A percentile compares a stretch with the other conserved stretches of the same genome.
Conservation (phyloP, 495 filamentous ascomycete species). For the Talaromyces ruber region DNA sequence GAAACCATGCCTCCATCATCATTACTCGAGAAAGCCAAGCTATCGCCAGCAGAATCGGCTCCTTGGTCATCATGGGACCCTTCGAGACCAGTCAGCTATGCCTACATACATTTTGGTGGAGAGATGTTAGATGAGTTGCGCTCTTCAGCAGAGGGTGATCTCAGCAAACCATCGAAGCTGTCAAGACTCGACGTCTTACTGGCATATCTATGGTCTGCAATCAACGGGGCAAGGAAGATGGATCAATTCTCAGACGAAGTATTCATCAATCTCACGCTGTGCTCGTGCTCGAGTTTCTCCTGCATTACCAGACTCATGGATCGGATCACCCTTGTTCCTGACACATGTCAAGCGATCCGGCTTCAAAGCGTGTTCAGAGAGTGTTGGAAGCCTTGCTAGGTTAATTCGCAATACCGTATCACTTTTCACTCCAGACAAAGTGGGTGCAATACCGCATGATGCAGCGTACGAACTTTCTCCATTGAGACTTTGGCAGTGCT, state of each 20-base stretch:
- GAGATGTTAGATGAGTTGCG: not conserved
- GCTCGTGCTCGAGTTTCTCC: not conserved
- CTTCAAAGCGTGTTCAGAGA: not conserved
- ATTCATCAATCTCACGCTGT: not conserved
- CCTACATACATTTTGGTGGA: not conserved
- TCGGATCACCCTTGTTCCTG: not conserved
- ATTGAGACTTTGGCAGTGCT: conserved; percentile 4
- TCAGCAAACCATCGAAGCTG: not conserved
- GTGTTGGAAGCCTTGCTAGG: not conserved
- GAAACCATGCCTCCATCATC: not conserved
- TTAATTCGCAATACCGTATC: not conserved
- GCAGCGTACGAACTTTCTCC: not conserved
- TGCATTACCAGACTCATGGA: not conserved
- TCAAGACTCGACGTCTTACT: not conserved
- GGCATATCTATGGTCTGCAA: not conserved
- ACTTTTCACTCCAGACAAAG: not conserved
- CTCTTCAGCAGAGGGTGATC: not conserved
- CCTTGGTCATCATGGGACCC: not conserved
- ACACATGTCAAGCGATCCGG: not conserved
- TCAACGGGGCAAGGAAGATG: not conserved
- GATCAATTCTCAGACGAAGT: not conserved
- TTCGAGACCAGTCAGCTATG: not conserved
- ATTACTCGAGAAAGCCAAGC: not conserved
- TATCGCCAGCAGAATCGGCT: not conserved
- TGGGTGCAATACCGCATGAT: not conserved